A percentile compares a stretch with the other conserved stretches of the same genome.
Conservation (phyloP, 176 grass and related monocot genomes). For the Aegilops tauschii region DNA sequence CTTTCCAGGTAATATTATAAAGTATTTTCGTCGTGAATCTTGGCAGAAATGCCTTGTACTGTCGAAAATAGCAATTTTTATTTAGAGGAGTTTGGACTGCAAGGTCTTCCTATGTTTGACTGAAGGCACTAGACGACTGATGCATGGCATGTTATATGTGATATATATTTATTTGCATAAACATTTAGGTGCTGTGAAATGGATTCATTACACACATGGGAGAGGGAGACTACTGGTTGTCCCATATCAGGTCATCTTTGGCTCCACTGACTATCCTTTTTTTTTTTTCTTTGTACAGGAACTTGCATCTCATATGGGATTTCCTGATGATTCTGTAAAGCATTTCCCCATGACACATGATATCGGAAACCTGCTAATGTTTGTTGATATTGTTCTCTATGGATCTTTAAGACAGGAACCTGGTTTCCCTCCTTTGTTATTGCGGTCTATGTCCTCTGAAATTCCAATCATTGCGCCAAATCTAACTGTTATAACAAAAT, state of each 20-base stretch:
- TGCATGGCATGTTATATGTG: neutral
- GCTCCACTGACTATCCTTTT: conserved; percentile 12
- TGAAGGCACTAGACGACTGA: neutral
- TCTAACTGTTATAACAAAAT: conserved; percentile 79
- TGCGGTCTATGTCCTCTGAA: conserved; percentile 81
- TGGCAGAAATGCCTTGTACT: neutral
- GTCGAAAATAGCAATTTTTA: neutral
- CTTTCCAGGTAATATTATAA: conserved; percentile 65
- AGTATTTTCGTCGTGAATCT: conserved; percentile 3
- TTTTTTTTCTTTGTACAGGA: conserved; percentile 52
- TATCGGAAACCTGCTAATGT: conserved; percentile 52
- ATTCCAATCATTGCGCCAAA: conserved; percentile 81
- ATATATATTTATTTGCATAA: neutral
- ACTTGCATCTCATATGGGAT: conserved; percentile 70
- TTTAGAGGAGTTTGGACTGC: neutral
- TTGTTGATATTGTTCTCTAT: conserved; percentile 80
- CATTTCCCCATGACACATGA: conserved; percentile 73
- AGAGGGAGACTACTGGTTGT: neutral
- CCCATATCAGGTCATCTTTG: conserved; percentile 3
- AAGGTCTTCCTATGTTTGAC: neutral
- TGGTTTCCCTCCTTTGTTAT: conserved; percentile 78
- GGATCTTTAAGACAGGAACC: conserved; percentile 78
- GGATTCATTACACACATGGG: neutral
- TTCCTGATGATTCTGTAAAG: conserved; percentile 65
- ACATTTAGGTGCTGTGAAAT: neutral